A percentile compares a stretch with the other conserved stretches of the same genome.
Conservation (phyloP, 2,329 filamentous ascomycete species). For the Aquanectria penicillioides region DNA sequence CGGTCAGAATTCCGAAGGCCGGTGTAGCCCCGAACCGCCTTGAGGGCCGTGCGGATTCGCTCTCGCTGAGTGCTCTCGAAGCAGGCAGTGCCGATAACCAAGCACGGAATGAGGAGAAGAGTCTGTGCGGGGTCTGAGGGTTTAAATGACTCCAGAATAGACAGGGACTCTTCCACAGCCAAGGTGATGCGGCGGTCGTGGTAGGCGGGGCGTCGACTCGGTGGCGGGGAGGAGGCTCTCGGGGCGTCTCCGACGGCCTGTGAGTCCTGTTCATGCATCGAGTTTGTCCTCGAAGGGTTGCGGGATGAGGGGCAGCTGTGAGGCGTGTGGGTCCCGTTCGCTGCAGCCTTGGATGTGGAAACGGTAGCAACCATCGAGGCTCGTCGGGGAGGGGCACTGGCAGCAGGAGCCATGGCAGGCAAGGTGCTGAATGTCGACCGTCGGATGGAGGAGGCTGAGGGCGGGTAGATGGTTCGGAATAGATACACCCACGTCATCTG, state of each 20-base stretch:
- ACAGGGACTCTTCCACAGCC: slow-evolving; percentile 66
- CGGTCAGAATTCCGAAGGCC: slow-evolving; percentile 68
- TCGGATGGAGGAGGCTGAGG: slow-evolving; percentile 46
- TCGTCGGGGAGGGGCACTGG: slow-evolving; percentile 41
- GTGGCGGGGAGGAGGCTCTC: slow-evolving; percentile 54
- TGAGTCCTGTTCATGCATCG: slow-evolving; percentile 51
- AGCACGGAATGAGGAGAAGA: slow-evolving; percentile 67
- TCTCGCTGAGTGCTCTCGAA: slow-evolving; percentile 63
- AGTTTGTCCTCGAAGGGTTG: slow-evolving; percentile 51
- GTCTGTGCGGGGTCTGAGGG: slow-evolving; percentile 68
- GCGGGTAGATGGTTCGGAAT: slow-evolving; percentile 69
- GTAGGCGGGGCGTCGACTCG: slow-evolving; percentile 57
- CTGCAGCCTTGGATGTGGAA: slow-evolving; percentile 32
- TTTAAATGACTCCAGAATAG: slow-evolving; percentile 64
- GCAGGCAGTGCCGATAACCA: slow-evolving; percentile 69
- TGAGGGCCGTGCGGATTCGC: slow-evolving; percentile 61
- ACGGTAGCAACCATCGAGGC: slow-evolving; percentile 50
- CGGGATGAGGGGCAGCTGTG: slow-evolving; percentile 47
- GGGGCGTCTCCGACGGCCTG: slow-evolving; percentile 26
- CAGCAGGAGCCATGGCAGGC: slow-evolving; percentile 31
- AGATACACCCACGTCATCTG: slow-evolving; percentile 75
- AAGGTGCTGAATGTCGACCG: slow-evolving; percentile 45
- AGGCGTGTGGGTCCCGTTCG: slow-evolving; percentile 30
- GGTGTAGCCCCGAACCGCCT: slow-evolving; percentile 65
- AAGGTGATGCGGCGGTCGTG: slow-evolving; percentile 62